phyloP scores from a whole-genome alignment of 371 early-diverging fungal genomes.

The Parasitella parasitica region DNA sequence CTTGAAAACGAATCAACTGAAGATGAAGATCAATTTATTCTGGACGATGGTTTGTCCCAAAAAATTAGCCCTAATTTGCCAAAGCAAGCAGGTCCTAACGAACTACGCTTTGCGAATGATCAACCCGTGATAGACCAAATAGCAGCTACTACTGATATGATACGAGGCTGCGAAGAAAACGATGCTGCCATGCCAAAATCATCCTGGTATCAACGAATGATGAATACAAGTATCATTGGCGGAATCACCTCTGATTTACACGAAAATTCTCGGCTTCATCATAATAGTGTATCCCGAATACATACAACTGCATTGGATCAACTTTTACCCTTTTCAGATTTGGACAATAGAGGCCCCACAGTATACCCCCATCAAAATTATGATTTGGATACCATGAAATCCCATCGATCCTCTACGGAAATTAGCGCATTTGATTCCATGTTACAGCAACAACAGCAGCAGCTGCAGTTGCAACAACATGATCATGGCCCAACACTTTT shows the following conservation, averaged over 20 bases:
- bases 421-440: neutral
- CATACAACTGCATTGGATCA: conserved; percentile 8
- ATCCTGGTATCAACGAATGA: conserved; percentile 40
- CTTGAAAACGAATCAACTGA: conserved; percentile 2
- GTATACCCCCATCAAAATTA: neutral
- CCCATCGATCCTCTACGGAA: neutral
- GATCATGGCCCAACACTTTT: conserved; percentile 3
- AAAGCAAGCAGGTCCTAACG: neutral
- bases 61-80: neutral
- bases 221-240: conserved; percentile 45
- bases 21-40: neutral
- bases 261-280: conserved; percentile 4
- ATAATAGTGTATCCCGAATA: conserved; percentile 3
- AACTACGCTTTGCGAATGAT: neutral
- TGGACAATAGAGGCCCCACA: neutral
- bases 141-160: neutral
- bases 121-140: neutral
- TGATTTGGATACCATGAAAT: neutral
- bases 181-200: conserved; percentile 33
- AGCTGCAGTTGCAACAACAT: neutral
- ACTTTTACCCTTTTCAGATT: neutral
- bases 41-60: neutral
- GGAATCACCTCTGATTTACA: conserved; percentile 48
- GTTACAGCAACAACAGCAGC: neutral
- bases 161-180: neutral